Evolutionary conservation across 306 rosid genomes (phyloP).

Genomic region (Canavalia ensiformis): DNA sequence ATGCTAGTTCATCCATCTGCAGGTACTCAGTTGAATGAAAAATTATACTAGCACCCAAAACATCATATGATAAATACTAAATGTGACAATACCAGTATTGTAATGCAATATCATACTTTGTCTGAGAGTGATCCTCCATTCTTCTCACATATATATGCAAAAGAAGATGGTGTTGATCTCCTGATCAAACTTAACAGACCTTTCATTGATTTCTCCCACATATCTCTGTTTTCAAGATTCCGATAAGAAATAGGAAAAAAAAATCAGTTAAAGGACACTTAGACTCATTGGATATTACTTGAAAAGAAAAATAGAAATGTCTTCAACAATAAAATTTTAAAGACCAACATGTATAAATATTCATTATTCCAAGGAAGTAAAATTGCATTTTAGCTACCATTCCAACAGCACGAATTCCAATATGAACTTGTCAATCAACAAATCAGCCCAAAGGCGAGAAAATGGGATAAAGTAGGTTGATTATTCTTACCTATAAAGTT

Average conservation of each 20-base stretch:
- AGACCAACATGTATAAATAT: conserved; percentile 19
- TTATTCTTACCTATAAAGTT: conserved; percentile 79
- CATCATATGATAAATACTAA: conserved; percentile 29
- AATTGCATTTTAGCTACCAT: conserved; percentile 36
- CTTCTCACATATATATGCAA: conserved; percentile 94
- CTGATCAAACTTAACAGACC: conserved; percentile 80
- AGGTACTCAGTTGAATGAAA: conserved; percentile 43
- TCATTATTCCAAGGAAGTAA: conserved; percentile 28
- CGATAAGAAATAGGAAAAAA: conserved; percentile 27
- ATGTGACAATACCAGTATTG: conserved; percentile 19
- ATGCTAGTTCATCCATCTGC: conserved; percentile 99
- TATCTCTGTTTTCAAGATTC: conserved; percentile 78
- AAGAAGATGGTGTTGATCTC: conserved; percentile 92
- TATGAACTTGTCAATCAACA: conserved; percentile 38
- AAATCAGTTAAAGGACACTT: conserved; percentile 38
- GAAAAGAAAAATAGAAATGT: conserved; percentile 23
- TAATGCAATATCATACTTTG: conserved; percentile 67
- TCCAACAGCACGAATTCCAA: conserved; percentile 32
- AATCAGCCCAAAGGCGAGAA: conserved; percentile 14
- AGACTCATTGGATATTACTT: conserved; percentile 30
- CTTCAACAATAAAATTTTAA: background rate
- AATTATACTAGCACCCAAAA: conserved; percentile 28
- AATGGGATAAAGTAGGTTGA: conserved; percentile 28
- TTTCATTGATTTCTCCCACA: conserved; percentile 99
- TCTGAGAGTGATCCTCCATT: conserved; percentile 78